phyloP scores from a whole-genome alignment of 2,329 filamentous ascomycete genomes.

The Chaetomium olivaceum region DNA sequence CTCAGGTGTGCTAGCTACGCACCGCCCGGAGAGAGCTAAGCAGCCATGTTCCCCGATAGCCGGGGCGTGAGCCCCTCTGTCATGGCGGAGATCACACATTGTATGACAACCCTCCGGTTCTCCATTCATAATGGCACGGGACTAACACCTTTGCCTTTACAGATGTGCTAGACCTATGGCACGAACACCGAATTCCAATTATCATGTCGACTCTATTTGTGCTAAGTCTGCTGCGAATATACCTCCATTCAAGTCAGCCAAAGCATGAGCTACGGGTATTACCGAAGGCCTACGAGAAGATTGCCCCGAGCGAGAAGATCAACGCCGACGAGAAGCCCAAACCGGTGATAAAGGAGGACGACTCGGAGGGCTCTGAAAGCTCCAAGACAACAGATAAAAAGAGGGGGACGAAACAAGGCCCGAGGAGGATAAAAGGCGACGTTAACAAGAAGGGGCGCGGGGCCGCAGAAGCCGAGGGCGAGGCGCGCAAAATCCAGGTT shows the following conservation, averaged over 20 bases:
- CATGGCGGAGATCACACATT: constrained; percentile 13
- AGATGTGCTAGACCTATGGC: constrained; percentile 43
- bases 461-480: constrained; percentile 28
- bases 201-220: constrained; percentile 43
- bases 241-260: constrained; percentile 43
- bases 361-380: constrained; percentile 9
- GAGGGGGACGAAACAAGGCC: constrained; percentile 44
- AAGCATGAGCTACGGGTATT: constrained; percentile 42
- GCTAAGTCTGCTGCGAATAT: constrained; percentile 45
- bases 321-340: constrained; percentile 18
- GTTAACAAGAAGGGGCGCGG: constrained; percentile 38
- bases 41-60: constrained; percentile 23
- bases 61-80: constrained; percentile 22
- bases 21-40: constrained; percentile 3
- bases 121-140: neutral
- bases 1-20: constrained; percentile 6
- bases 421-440: constrained; percentile 49
- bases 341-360: constrained; percentile 19
- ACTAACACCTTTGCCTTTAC: constrained; percentile 8
- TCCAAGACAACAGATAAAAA: constrained; percentile 20
- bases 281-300: constrained; percentile 39
- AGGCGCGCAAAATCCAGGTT: constrained; percentile 59
- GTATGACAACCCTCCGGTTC: constrained; percentile 6
- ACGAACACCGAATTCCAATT: constrained; percentile 48
- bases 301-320: neutral